Conservation (phyloP, 1,284 basidiomycete species). For the Puccinia horiana region DNA sequence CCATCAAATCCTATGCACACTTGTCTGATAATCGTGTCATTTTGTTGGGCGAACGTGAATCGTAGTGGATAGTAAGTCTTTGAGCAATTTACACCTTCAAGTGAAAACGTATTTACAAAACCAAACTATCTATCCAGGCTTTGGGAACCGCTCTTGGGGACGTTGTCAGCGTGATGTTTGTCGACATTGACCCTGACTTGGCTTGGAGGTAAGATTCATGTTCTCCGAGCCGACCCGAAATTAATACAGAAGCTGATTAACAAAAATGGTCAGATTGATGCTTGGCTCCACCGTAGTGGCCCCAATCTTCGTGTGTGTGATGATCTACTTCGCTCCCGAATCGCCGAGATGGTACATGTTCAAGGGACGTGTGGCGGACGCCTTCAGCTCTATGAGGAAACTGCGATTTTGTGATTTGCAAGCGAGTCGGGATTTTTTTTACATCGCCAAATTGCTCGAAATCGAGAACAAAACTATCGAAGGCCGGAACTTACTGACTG, state of each 20-base stretch:
- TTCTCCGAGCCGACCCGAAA: not conserved
- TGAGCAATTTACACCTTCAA: too few relatives aligned
- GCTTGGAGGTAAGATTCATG: slow-evolving; percentile 18
- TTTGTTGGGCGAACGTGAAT: too few relatives aligned
- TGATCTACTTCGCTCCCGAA: slow-evolving; percentile 48
- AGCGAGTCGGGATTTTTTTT: slow-evolving; percentile 62
- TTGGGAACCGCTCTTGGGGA: too few relatives aligned
- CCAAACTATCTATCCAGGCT: too few relatives aligned
- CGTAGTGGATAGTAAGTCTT: too few relatives aligned
- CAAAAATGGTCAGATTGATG: slow-evolving; percentile 20
- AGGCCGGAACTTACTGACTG: slow-evolving; percentile 62
- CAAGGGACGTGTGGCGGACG: slow-evolving; percentile 13
- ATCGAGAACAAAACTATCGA: slow-evolving; percentile 66
- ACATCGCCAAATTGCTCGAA: slow-evolving; percentile 69
- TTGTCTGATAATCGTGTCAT: too few relatives aligned
- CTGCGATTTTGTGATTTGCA: slow-evolving; percentile 46
- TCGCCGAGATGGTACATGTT: slow-evolving; percentile 49
- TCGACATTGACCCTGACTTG: too few relatives aligned
- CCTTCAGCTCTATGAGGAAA: not conserved
- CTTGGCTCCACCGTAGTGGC: slow-evolving; percentile 48
- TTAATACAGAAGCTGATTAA: not conserved
- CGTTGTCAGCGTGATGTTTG: too few relatives aligned
- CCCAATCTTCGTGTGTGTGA: slow-evolving; percentile 40
- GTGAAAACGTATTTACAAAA: too few relatives aligned
- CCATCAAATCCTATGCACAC: too few relatives aligned